phyloP scores from a whole-genome alignment of 371 early-diverging fungal species.

The Enterospora canceri region DNA sequence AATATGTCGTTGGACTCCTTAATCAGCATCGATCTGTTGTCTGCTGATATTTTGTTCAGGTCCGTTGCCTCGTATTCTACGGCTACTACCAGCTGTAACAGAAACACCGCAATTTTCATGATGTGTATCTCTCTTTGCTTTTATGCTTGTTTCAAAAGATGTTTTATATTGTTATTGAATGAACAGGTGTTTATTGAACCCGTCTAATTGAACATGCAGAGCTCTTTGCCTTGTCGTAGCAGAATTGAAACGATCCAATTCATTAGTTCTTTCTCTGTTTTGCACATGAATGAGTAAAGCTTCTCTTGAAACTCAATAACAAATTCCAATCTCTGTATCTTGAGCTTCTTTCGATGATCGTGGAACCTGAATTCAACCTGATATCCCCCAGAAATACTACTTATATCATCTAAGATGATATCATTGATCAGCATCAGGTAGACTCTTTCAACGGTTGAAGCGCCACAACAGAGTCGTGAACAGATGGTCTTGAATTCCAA shows the following conservation, averaged over 20 bases:
- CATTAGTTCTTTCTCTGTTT: neutral
- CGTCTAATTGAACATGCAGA: neutral
- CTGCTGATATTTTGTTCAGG: too few relatives aligned
- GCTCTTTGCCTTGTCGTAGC: neutral
- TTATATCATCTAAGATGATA: neutral
- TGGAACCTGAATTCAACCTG: neutral
- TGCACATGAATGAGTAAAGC: neutral
- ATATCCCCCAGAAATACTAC: neutral
- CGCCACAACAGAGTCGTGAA: neutral
- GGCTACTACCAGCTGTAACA: too few relatives aligned
- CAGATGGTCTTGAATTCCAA: neutral
- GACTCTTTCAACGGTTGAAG: neutral
- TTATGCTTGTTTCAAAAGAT: neutral
- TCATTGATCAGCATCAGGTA: neutral
- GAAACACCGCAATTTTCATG: too few relatives aligned
- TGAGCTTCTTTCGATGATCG: neutral
- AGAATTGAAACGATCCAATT: slow-evolving; percentile 1
- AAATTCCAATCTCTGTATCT: neutral
- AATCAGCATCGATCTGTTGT: too few relatives aligned
- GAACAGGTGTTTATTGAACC: too few relatives aligned
- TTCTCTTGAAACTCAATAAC: neutral
- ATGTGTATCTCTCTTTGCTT: too few relatives aligned
- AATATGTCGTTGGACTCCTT: too few relatives aligned
- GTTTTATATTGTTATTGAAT: neutral
- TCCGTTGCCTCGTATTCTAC: too few relatives aligned